These are phyloP conservation scores for Metarhizium anisopliae DNA, from an alignment of 2,329 filamentous ascomycete genomes.

Conservation along the genomic window DNA sequence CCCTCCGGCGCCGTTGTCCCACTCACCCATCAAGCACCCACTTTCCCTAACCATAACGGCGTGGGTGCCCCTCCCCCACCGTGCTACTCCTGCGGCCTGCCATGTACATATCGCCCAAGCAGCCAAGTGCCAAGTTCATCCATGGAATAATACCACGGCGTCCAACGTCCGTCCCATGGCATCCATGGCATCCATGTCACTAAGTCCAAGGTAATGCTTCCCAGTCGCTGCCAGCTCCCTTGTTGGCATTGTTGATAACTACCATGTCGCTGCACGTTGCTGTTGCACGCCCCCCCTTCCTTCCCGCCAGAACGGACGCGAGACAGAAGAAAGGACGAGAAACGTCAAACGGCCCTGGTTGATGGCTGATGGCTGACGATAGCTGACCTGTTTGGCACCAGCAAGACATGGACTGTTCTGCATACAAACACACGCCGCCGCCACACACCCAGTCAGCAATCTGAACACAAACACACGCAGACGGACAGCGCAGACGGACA, in stretches of 20 bases:
- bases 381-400: neutral
- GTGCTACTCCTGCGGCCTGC: neutral
- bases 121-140: neutral
- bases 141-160: neutral
- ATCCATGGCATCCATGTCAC: slow-evolving; percentile 1
- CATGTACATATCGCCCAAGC: neutral
- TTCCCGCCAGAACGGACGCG: neutral
- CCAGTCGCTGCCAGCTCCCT: neutral
- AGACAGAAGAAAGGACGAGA: neutral
- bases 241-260: neutral
- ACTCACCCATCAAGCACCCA: neutral
- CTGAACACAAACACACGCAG: slow-evolving; percentile 1
- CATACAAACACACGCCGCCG: neutral
- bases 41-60: slow-evolving; percentile 3
- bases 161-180: neutral
- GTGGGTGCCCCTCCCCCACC: slow-evolving; percentile 1
- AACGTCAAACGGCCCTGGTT: neutral
- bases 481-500: slow-evolving; percentile 1
- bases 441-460: neutral
- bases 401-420: neutral
- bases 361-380: neutral
- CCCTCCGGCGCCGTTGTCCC: neutral
- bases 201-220: neutral
- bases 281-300: neutral
- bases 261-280: neutral